phyloP scores from a whole-genome alignment of 2,329 filamentous ascomycete genomes.

The Fusarium miscanthi region DNA sequence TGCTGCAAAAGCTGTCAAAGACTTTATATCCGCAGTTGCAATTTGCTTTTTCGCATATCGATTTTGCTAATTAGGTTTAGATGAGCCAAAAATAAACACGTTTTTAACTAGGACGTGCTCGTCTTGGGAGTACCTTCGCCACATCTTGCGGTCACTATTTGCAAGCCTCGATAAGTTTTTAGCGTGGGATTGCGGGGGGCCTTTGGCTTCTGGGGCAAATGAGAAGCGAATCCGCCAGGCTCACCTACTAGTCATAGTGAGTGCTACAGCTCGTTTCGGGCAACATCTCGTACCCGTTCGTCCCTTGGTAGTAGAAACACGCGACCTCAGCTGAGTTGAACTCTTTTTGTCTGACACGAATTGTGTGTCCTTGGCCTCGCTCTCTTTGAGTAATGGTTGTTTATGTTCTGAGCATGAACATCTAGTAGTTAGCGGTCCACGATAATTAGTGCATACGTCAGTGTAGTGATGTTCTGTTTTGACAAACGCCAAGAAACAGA shows the following conservation, averaged over 20 bases:
- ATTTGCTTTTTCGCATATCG: background rate
- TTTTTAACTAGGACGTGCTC: background rate
- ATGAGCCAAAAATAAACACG: slow-evolving; percentile 34
- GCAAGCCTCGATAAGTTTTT: slow-evolving; percentile 23
- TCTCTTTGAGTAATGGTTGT: background rate
- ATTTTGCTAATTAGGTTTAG: background rate
- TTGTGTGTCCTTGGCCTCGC: background rate
- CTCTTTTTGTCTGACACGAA: background rate
- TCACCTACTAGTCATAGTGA: background rate
- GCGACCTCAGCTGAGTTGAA: slow-evolving; percentile 15
- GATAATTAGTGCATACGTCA: background rate
- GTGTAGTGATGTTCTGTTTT: background rate
- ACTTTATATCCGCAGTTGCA: background rate
- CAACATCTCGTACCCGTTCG: background rate
- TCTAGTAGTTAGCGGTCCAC: background rate
- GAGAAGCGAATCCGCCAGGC: background rate
- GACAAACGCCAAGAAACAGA: slow-evolving; percentile 26
- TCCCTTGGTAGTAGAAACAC: background rate
- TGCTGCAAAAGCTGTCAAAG: background rate
- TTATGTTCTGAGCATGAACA: background rate
- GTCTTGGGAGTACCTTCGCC: slow-evolving; percentile 25
- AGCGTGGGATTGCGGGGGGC: slow-evolving; percentile 14
- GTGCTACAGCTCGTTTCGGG: background rate
- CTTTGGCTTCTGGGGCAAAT: slow-evolving; percentile 7
- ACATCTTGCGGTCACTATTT: slow-evolving; percentile 21